A percentile compares a stretch with the other conserved stretches of the same genome.
phyloP scores from a whole-genome alignment of 2,329 filamentous ascomycete species.

The Diaporthe capsici region DNA sequence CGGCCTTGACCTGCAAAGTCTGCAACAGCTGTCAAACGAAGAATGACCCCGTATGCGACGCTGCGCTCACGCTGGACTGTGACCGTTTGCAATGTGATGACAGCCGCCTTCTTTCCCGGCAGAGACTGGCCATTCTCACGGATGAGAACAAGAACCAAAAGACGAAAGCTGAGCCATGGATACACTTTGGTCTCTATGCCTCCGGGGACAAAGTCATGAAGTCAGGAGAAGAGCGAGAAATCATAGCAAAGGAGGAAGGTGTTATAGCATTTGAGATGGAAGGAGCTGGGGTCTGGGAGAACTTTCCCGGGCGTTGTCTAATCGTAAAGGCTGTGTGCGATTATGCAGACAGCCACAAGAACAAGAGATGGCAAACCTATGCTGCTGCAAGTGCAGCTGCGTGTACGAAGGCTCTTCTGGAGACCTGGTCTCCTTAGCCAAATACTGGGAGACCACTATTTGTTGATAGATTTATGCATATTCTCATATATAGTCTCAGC shows the following conservation, averaged over 20 bases:
- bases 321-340: background rate
- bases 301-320: background rate
- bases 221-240: background rate
- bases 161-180: background rate
- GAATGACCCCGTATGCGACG: background rate
- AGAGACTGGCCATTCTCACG: background rate
- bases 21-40: background rate
- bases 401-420: background rate
- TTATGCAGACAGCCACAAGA: slow-evolving; percentile 19
- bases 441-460: no score
- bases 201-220: slow-evolving; percentile 15
- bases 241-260: background rate
- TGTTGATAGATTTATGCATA: background rate
- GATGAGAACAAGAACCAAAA: background rate
- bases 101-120: background rate
- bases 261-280: slow-evolving; percentile 14
- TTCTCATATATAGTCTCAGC: background rate
- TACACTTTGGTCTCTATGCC: slow-evolving; percentile 3
- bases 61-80: background rate
- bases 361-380: background rate
- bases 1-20: background rate
- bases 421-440: background rate
- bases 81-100: background rate
- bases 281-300: background rate
- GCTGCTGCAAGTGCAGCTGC: slow-evolving; percentile 5